Base-by-base conservation (phyloP, 1,139 yeast genomes). In the Tardiomyces depauwii region DNA sequence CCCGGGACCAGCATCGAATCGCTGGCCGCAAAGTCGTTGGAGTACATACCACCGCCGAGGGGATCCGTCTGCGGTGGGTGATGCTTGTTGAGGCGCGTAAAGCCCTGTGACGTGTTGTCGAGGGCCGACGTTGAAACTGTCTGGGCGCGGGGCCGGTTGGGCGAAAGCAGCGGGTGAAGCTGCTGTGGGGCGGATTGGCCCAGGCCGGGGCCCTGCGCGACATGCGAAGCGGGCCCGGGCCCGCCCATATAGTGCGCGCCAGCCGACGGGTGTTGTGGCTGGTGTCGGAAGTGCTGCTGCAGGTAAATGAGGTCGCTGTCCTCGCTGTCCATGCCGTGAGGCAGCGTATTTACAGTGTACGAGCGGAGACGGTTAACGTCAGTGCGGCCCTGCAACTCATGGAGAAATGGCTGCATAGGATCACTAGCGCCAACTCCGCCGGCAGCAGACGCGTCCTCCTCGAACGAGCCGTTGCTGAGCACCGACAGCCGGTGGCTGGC, bases 311-410 rank as follows among this genome's bases (percentile, higher is more conserved):
- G 46, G 30, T 49, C 44, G 47, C 40, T 45, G 47, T 30, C 36
- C 36, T 30, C 36, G 36, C 16, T 30, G 16, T 30, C 36, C 16
- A 16, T 42, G 48, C 16, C 55, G 39, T 54, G 53, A 10, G 62
- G 62, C 38, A 58, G 51, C 41, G 58, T 56, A 46, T 59, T 62
- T 45, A 64, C 65, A 23, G 71, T 66, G 52, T 65, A 67, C 6
- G 70, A 64, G 14, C 71, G 56, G 43, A 67, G 57, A 21, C 71
- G 55, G 43, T 54, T 58, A 33, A 64, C 65, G 51, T 64, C 68
- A 1, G 67, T 60, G 42, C 66, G 54, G 18, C 62, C 51, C 42
- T 55, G 42, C 23, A 63, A 50, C 44, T 64, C 69, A 46, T 56
- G 53, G 42, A 60, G 51, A 49, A 63, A 64, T 3, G 66, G 63